Conservation (phyloP, 2,329 filamentous ascomycete species). For the Fusarium verrucosum region DNA sequence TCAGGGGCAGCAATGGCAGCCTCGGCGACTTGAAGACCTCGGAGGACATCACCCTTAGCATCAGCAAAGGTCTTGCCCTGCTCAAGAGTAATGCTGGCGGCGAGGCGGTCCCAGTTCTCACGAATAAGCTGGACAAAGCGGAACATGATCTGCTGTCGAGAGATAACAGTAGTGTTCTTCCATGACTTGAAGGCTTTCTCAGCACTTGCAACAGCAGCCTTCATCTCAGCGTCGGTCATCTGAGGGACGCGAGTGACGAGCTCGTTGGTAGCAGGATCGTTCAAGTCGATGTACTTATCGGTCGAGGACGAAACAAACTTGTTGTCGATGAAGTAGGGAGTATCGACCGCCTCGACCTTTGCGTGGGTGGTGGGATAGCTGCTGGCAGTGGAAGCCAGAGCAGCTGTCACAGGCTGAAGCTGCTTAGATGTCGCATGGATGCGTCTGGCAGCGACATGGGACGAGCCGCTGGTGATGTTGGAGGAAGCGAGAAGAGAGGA, state of each 20-base stretch:
- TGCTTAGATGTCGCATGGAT: constrained; percentile 67
- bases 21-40: constrained; percentile 86
- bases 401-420: constrained; percentile 59
- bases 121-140: constrained; percentile 81
- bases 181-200: constrained; percentile 79
- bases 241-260: constrained; percentile 85
- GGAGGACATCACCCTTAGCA: constrained; percentile 81
- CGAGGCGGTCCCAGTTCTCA: constrained; percentile 85
- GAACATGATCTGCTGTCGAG: constrained; percentile 87
- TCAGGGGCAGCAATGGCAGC: constrained; percentile 83
- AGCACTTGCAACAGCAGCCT: constrained; percentile 78
- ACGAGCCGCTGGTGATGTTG: constrained; percentile 50
- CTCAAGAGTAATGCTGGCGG: constrained; percentile 85
- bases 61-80: constrained; percentile 90
- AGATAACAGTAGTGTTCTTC: constrained; percentile 76
- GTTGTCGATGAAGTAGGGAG: constrained; percentile 85
- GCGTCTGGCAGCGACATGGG: constrained; percentile 58
- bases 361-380: constrained; percentile 78
- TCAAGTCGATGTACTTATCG: constrained; percentile 78
- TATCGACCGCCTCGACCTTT: constrained; percentile 73
- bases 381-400: constrained; percentile 64
- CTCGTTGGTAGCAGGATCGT: constrained; percentile 87
- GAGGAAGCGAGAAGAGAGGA: constrained; percentile 48
- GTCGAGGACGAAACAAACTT: constrained; percentile 75
- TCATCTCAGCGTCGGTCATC: constrained; percentile 80